Conservation (phyloP, 2,329 filamentous ascomycete species). For the Botryosphaeria dothidea region DNA sequence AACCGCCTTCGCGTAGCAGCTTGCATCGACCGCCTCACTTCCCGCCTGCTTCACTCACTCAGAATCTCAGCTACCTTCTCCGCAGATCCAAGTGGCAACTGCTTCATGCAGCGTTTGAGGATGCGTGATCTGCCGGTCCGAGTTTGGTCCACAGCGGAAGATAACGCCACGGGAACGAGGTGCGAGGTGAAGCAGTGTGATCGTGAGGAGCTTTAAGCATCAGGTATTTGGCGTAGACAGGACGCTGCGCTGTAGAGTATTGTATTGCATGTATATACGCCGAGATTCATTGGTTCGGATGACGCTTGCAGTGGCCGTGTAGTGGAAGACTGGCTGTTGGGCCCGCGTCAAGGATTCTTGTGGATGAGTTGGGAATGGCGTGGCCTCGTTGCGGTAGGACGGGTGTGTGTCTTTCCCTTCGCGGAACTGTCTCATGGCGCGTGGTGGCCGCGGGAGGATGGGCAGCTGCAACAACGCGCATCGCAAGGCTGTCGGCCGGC, state of each 20-base stretch:
- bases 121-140: not conserved
- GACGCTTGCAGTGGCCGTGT: too few species aligned
- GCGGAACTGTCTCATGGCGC: not conserved
- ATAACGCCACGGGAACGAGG: not conserved
- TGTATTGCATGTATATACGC: too few species aligned
- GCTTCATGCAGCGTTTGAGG: conserved; percentile 1
- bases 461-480: conserved; percentile 6
- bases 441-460: not conserved
- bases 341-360: not conserved
- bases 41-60: not conserved
- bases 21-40: conserved; percentile 10
- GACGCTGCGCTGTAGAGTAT: too few species aligned
- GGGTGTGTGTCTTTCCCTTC: not conserved
- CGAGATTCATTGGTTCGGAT: too few species aligned
- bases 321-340: too few species aligned
- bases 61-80: not conserved
- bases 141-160: not conserved
- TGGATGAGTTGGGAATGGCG: not conserved
- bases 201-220: too few species aligned
- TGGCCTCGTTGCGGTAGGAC: not conserved
- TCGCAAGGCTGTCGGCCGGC: not conserved
- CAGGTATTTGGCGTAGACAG: too few species aligned
- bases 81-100: not conserved
- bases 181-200: too few species aligned
- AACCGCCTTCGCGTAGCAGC: not conserved